Evolutionary conservation across 495 filamentous ascomycete genomes (phyloP).

Genomic region (Acidomyces sp.): DNA sequence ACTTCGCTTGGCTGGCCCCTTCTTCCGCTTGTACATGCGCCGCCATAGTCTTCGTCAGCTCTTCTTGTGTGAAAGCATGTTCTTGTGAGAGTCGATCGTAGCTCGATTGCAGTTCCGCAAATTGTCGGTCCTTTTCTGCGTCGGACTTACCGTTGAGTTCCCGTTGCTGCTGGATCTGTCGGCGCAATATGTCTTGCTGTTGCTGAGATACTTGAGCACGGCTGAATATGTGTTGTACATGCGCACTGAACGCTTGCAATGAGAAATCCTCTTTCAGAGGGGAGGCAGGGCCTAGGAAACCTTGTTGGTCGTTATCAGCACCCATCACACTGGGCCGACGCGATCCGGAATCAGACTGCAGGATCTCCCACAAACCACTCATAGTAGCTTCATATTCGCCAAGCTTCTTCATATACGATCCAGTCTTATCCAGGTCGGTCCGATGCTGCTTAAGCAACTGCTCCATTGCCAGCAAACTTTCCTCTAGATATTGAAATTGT

Average conservation of each 20-base stretch:
- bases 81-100: slow-evolving; percentile 27
- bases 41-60: slow-evolving; percentile 24
- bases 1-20: slow-evolving; percentile 12
- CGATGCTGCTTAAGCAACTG: slow-evolving; percentile 12
- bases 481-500: slow-evolving; percentile 17
- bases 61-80: slow-evolving; percentile 23
- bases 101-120: slow-evolving; percentile 32
- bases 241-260: slow-evolving; percentile 53
- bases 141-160: slow-evolving; percentile 65
- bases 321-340: slow-evolving; percentile 4
- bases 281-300: slow-evolving; percentile 1
- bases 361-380: slow-evolving; percentile 58
- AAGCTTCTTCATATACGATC: slow-evolving; percentile 7
- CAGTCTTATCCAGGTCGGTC: slow-evolving; percentile 5
- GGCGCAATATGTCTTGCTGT: slow-evolving; percentile 69
- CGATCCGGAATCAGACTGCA: slow-evolving; percentile 23
- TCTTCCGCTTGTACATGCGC: slow-evolving; percentile 28
- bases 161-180: slow-evolving; percentile 85
- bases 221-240: slow-evolving; percentile 60
- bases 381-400: slow-evolving; percentile 32
- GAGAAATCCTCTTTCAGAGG: slow-evolving; percentile 46
- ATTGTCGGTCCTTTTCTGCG: slow-evolving; percentile 41
- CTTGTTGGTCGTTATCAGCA: slow-evolving; percentile 23
- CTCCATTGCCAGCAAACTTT: slow-evolving; percentile 16
- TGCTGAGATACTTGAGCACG: slow-evolving; percentile 55